These are phyloP conservation scores for Fennellomyces sp. DNA, from an alignment of 371 early-diverging fungal genomes.

Conservation along the genomic window DNA sequence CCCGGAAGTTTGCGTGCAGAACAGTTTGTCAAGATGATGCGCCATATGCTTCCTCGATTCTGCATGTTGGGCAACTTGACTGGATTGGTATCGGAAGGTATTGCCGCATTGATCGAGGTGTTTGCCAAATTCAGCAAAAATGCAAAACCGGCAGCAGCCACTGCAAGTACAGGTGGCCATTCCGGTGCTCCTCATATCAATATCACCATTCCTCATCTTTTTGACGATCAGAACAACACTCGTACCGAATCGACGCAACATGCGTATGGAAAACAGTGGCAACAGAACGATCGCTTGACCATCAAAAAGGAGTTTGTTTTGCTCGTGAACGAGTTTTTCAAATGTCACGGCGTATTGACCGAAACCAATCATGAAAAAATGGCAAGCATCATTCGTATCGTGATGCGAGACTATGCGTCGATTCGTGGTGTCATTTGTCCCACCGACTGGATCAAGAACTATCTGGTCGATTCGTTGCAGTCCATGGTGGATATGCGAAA, in stretches of 20 bases:
- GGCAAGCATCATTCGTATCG: slow-evolving; percentile 51
- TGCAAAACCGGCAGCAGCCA: slow-evolving; percentile 36
- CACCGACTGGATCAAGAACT: slow-evolving; percentile 63
- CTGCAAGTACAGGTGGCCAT: background rate
- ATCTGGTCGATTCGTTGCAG: slow-evolving; percentile 39
- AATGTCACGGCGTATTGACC: slow-evolving; percentile 48
- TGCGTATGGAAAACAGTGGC: slow-evolving; percentile 68
- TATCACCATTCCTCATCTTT: slow-evolving; percentile 10
- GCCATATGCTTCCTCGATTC: slow-evolving; percentile 48
- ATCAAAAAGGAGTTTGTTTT: slow-evolving; percentile 61
- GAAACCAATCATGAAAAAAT: slow-evolving; percentile 58
- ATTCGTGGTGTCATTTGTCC: slow-evolving; percentile 42
- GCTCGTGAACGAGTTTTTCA: slow-evolving; percentile 53
- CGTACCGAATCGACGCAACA: slow-evolving; percentile 37
- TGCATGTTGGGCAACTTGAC: slow-evolving; percentile 28
- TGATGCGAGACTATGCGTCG: slow-evolving; percentile 55
- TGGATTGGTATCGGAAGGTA: slow-evolving; percentile 52
- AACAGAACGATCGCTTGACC: slow-evolving; percentile 65
- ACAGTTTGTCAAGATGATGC: slow-evolving; percentile 63
- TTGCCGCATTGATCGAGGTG: slow-evolving; percentile 58
- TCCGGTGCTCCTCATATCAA: slow-evolving; percentile 9
- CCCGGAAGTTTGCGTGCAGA: slow-evolving; percentile 67
- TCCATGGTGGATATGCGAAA: slow-evolving; percentile 42
- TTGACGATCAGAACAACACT: slow-evolving; percentile 9
- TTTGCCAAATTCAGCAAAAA: slow-evolving; percentile 59